A percentile compares a stretch with the other conserved stretches of the same genome.
phyloP scores from a whole-genome alignment of 495 filamentous ascomycete genomes.

The Parmelia sp. region DNA sequence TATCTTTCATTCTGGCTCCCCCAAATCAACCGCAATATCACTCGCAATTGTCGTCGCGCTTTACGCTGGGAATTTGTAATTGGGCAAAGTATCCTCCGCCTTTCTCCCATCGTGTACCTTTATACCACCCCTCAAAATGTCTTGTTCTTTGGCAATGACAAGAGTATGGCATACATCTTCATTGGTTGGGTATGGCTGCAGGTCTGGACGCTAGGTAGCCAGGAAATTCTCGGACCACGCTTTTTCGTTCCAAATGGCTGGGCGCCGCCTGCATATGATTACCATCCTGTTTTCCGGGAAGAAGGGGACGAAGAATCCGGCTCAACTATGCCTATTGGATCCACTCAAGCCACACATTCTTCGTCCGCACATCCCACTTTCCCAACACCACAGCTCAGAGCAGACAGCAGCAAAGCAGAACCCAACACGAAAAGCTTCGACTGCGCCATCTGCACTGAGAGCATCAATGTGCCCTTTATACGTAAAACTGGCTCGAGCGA shows the following conservation, averaged over 20 bases:
- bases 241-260: constrained; percentile 66
- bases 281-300: constrained; percentile 79
- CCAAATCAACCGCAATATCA: constrained; percentile 83
- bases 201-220: constrained; percentile 64
- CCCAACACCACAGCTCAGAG: constrained; percentile 21
- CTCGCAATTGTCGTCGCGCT: constrained; percentile 85
- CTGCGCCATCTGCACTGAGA: constrained; percentile 91
- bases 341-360: constrained; percentile 37
- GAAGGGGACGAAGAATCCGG: constrained; percentile 70
- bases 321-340: constrained; percentile 62
- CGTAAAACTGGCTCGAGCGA: constrained; percentile 45
- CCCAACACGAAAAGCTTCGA: constrained; percentile 62
- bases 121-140: constrained; percentile 68
- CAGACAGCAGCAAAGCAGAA: constrained; percentile 37
- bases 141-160: constrained; percentile 67
- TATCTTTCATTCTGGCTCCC: constrained; percentile 90
- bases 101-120: constrained; percentile 77
- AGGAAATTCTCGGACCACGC: constrained; percentile 80
- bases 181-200: constrained; percentile 91
- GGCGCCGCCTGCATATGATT: constrained; percentile 84
- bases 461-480: constrained; percentile 80
- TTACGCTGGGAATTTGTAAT: constrained; percentile 81
- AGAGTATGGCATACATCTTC: constrained; percentile 53
- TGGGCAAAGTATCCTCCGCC: constrained; percentile 70
- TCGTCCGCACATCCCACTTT: constrained; percentile 24